Evolutionary conservation across 371 early-diverging fungal genomes (phyloP).

Genomic region (Mucor ambiguus): DNA sequence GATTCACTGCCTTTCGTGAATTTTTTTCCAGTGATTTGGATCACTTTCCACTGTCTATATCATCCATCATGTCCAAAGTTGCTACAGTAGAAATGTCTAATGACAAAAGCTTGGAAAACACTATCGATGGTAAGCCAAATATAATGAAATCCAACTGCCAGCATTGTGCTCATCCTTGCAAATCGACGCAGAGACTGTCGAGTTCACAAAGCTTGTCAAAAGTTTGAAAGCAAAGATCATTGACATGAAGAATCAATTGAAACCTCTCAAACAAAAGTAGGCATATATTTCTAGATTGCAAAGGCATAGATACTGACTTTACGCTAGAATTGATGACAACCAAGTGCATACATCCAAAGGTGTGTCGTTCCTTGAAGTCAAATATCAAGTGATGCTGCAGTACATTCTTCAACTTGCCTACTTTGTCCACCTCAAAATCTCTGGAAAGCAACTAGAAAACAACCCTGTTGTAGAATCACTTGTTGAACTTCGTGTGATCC

Average conservation of each 20-base stretch:
- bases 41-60: background rate
- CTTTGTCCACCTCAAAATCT: conserved; percentile 75
- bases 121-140: background rate
- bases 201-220: conserved; percentile 48
- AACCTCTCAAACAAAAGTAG: conserved; percentile 58
- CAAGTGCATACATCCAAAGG: conserved; percentile 78
- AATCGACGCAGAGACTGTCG: conserved; percentile 16
- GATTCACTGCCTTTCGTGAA: conserved; percentile 1
- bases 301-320: background rate
- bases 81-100: conserved; percentile 10
- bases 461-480: conserved; percentile 72
- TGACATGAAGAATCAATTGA: conserved; percentile 58
- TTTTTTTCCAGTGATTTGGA: background rate
- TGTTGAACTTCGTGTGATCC: conserved; percentile 78
- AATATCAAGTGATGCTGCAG: conserved; percentile 84
- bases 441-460: conserved; percentile 66
- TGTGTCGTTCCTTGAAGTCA: conserved; percentile 84
- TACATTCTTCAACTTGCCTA: conserved; percentile 83
- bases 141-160: background rate
- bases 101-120: background rate
- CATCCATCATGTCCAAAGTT: conserved; percentile 11
- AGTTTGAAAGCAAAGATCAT: conserved; percentile 58
- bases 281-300: background rate
- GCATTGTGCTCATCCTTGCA: background rate
- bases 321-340: conserved; percentile 49